These are phyloP conservation scores for Neostapfia colusana DNA, from an alignment of 176 grass and related monocot genomes.

Conservation along the genomic window DNA sequence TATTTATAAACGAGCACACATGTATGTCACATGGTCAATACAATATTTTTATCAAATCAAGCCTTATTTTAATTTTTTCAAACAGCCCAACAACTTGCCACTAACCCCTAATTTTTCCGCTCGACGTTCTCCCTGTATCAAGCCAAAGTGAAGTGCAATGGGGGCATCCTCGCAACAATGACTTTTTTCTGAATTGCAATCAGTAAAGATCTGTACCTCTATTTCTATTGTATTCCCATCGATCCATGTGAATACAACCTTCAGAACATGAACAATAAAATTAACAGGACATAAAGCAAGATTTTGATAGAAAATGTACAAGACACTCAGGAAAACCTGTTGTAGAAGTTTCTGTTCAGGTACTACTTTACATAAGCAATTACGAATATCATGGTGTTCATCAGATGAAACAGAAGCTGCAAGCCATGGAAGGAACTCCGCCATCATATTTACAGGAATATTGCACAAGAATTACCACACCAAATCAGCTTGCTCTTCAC, in stretches of 20 bases:
- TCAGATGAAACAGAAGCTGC: slow-evolving; percentile 75
- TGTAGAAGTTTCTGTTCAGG: slow-evolving; percentile 96
- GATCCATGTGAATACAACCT: slow-evolving; percentile 94
- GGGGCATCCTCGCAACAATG: slow-evolving; percentile 24
- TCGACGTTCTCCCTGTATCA: no score
- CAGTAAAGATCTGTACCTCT: slow-evolving; percentile 8
- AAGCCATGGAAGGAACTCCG: slow-evolving; percentile 90
- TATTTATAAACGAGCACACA: no score
- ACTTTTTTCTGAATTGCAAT: slow-evolving; percentile 38
- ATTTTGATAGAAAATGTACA: slow-evolving; percentile 28
- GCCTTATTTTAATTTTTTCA: no score
- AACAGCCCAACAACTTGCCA: no score
- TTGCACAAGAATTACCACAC: slow-evolving; percentile 97
- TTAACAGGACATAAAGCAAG: slow-evolving; percentile 34
- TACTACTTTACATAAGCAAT: slow-evolving; percentile 82
- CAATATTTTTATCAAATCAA: no score
- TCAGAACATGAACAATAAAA: slow-evolving; percentile 28
- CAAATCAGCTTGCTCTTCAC: slow-evolving; percentile 89
- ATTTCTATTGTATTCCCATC: slow-evolving; percentile 57
- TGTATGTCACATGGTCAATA: no score
- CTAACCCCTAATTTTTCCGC: no score
- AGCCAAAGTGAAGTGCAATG: no score
- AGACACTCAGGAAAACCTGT: slow-evolving; percentile 52
- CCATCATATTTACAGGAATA: slow-evolving; percentile 86
- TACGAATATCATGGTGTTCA: slow-evolving; percentile 70